phyloP scores from a whole-genome alignment of 2,329 filamentous ascomycete species.

The Scopulariopsis brevicaulis region DNA sequence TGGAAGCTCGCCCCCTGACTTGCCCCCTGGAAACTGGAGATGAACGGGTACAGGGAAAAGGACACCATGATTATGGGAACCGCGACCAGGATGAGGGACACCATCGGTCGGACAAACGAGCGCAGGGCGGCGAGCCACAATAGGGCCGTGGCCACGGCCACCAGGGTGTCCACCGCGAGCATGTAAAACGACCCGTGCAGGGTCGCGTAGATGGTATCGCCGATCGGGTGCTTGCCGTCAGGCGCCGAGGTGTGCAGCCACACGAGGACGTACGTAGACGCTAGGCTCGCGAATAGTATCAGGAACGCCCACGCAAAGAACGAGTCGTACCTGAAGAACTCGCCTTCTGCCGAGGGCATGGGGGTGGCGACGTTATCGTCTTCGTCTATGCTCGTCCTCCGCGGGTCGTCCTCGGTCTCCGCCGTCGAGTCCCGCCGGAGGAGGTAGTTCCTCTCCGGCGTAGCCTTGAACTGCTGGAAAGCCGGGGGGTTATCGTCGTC shows the following conservation, averaged over 20 bases:
- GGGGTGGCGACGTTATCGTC: constrained; percentile 6
- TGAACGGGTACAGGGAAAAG: constrained; percentile 83
- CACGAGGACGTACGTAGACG: constrained; percentile 81
- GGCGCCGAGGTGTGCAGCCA: constrained; percentile 78
- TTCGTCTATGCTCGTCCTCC: constrained; percentile 6
- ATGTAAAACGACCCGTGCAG: constrained; percentile 80
- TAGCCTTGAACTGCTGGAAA: constrained; percentile 46
- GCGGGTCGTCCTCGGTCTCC: constrained; percentile 35
- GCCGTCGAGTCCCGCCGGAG: constrained; percentile 28
- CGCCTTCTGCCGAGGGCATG: constrained; percentile 30
- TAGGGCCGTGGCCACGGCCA: constrained; percentile 79
- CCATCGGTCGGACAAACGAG: constrained; percentile 77
- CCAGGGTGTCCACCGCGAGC: constrained; percentile 79
- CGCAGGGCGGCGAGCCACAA: constrained; percentile 83
- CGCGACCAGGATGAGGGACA: constrained; percentile 68
- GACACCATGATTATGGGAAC: constrained; percentile 80
- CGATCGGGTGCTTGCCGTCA: constrained; percentile 55
- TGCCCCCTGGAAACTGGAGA: constrained; percentile 74
- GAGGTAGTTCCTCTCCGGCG: constrained; percentile 25
- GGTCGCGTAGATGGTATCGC: constrained; percentile 90
- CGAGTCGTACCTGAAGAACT: constrained; percentile 71
- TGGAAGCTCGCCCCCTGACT: constrained; percentile 71
- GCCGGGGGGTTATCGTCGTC: constrained; percentile 49
- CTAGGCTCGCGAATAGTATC: constrained; percentile 70
- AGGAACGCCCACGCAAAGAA: constrained; percentile 90